Conservation (phyloP, 257 asterid genomes). For the Penstemon newberryi region DNA sequence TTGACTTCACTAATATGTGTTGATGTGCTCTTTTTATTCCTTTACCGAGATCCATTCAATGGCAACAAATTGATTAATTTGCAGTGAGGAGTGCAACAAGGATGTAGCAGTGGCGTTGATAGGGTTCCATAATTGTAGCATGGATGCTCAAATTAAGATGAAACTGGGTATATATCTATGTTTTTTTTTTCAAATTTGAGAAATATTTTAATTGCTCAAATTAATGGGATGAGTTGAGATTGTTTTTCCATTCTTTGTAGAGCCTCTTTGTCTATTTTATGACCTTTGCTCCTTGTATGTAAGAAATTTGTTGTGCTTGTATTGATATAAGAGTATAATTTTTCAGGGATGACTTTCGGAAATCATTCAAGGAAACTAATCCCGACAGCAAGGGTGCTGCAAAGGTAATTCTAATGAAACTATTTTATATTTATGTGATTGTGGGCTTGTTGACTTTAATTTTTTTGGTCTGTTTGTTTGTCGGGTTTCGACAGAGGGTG, state of each 20-base stretch:
- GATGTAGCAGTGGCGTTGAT: conserved; percentile 84
- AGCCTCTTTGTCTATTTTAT: conserved; percentile 12
- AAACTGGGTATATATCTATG: conserved; percentile 50
- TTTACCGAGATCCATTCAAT: too few relatives aligned
- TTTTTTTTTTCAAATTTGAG: not conserved
- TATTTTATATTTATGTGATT: not conserved
- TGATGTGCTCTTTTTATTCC: too few relatives aligned
- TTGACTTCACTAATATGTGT: too few relatives aligned
- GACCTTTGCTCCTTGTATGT: not conserved
- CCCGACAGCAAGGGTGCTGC: conserved; percentile 68
- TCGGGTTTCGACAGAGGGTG: conserved; percentile 87
- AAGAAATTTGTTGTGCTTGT: conserved; percentile 3
- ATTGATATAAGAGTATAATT: too few relatives aligned
- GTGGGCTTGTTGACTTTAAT: not conserved
- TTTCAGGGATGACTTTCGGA: conserved; percentile 29
- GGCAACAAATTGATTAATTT: not conserved
- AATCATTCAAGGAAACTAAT: conserved; percentile 63
- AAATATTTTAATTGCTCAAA: not conserved
- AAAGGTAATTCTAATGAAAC: conserved; percentile 32
- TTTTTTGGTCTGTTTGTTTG: not conserved
- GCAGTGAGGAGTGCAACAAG: conserved; percentile 69
- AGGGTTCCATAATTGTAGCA: conserved; percentile 71
- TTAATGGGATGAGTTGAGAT: too few relatives aligned
- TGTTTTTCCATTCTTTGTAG: conserved; percentile 29
- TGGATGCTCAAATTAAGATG: conserved; percentile 81